These are phyloP conservation scores for Capsella bursapastoris DNA, from an alignment of 345 rosid species.

Conservation along the genomic window DNA sequence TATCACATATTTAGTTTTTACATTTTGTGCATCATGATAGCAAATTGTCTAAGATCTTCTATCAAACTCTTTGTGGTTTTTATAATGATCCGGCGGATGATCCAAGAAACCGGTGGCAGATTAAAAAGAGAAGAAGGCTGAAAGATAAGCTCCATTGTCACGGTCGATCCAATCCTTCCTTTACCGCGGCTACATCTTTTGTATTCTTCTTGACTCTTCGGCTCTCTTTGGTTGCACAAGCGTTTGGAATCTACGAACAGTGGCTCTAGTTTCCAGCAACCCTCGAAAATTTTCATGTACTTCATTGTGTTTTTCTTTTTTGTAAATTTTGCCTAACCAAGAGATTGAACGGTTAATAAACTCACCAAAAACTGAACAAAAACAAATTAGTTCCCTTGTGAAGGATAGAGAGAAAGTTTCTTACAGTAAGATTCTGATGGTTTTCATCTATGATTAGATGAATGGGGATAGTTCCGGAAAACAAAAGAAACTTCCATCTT, in stretches of 20 bases:
- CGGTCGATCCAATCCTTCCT: slow-evolving; percentile 72
- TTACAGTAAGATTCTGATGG: slow-evolving; percentile 62
- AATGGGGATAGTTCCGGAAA: slow-evolving; percentile 71
- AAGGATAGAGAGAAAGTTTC: slow-evolving; percentile 13
- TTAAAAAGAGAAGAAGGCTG: slow-evolving; percentile 63
- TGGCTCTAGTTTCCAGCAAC: slow-evolving; percentile 73
- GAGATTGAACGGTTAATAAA: not conserved
- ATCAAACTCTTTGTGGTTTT: slow-evolving; percentile 67
- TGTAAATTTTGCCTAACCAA: slow-evolving; percentile 58
- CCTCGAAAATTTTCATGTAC: slow-evolving; percentile 77
- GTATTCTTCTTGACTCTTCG: slow-evolving; percentile 65
- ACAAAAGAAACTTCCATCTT: slow-evolving; percentile 76
- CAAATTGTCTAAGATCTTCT: slow-evolving; percentile 43
- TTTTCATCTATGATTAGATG: slow-evolving; percentile 78
- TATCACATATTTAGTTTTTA: too few species aligned
- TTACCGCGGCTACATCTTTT: slow-evolving; percentile 59
- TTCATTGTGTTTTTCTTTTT: slow-evolving; percentile 60
- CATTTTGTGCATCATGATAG: not conserved
- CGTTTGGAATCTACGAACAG: slow-evolving; percentile 62
- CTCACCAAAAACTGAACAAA: not conserved
- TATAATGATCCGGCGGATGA: slow-evolving; percentile 64
- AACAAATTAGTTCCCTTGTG: not conserved
- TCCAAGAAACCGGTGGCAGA: slow-evolving; percentile 85
- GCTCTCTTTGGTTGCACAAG: slow-evolving; percentile 58
- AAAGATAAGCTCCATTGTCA: slow-evolving; percentile 66